Evolutionary conservation across 768 basidiomycete genomes (phyloP).

Genomic region (Mycena sanguinolenta): DNA sequence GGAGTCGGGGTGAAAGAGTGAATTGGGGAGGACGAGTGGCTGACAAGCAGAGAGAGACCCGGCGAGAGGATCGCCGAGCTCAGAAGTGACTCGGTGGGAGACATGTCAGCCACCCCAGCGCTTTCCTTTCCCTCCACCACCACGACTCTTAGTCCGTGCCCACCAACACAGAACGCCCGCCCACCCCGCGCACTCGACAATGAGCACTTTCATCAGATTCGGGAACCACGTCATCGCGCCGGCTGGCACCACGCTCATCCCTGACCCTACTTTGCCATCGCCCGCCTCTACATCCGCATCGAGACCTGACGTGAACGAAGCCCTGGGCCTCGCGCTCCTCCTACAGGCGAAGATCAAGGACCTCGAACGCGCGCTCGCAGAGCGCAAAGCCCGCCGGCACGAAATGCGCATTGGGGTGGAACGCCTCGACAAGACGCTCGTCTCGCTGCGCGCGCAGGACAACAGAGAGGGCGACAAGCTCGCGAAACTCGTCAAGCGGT

Average conservation of each 20-base stretch:
- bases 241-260: constrained; percentile 11
- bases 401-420: constrained; percentile 11
- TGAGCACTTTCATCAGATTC: constrained; percentile 31
- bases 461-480: constrained; percentile 25
- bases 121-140: constrained; percentile 17
- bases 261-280: not conserved
- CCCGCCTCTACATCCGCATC: not conserved
- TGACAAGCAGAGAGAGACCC: constrained; percentile 15
- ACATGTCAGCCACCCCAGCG: constrained; percentile 25
- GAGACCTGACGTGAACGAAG: not conserved
- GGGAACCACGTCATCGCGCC: constrained; percentile 30
- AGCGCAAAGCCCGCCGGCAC: constrained; percentile 16
- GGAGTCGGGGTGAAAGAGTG: not conserved
- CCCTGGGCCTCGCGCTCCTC: constrained; percentile 13
- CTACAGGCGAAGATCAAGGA: constrained; percentile 25
- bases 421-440: constrained; percentile 8
- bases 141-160: not conserved
- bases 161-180: not conserved
- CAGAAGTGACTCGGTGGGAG: not conserved
- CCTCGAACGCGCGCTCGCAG: constrained; percentile 12
- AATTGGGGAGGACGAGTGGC: constrained; percentile 5
- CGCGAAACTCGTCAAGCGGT: constrained; percentile 21
- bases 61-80: not conserved
- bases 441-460: constrained; percentile 17
- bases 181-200: not conserved